A percentile compares a stretch with the other conserved stretches of the same genome.
phyloP scores from a whole-genome alignment of 2,329 filamentous ascomycete genomes.

The Akanthomyces uredinophilus region DNA sequence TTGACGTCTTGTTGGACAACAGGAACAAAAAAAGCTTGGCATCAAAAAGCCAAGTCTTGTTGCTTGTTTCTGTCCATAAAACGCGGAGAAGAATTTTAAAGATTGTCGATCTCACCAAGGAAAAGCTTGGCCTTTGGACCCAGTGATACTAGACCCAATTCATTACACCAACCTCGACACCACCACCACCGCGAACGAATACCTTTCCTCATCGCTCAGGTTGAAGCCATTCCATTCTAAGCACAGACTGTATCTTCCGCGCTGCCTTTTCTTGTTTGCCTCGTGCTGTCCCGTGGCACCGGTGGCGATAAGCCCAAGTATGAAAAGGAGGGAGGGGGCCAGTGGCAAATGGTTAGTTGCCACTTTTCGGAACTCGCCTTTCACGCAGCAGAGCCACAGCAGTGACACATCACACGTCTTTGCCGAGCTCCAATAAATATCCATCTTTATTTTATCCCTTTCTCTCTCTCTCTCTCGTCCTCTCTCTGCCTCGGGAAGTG shows the following conservation, averaged over 20 bases:
- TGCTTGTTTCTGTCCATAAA: conserved; percentile 7
- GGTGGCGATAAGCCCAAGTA: neutral
- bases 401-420: neutral
- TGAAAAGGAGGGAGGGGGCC: neutral
- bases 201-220: neutral
- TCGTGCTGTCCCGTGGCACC: neutral
- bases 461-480: neutral
- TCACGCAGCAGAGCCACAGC: neutral
- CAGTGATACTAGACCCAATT: neutral
- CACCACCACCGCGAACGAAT: too few relatives aligned
- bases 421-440: neutral
- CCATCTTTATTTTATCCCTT: too few relatives aligned
- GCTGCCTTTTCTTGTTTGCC: neutral
- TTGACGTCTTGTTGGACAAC: neutral
- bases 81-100: neutral
- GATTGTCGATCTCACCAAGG: conserved; percentile 8
- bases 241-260: neutral
- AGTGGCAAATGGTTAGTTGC: neutral
- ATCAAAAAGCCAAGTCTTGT: conserved; percentile 14
- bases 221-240: neutral
- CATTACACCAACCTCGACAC: neutral
- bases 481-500: neutral
- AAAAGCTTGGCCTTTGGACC: conserved; percentile 5
- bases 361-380: neutral
- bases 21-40: conserved; percentile 13